Evolutionary conservation across 2,329 filamentous ascomycete genomes (phyloP).

Genomic region (Phialophora verrucosa): DNA sequence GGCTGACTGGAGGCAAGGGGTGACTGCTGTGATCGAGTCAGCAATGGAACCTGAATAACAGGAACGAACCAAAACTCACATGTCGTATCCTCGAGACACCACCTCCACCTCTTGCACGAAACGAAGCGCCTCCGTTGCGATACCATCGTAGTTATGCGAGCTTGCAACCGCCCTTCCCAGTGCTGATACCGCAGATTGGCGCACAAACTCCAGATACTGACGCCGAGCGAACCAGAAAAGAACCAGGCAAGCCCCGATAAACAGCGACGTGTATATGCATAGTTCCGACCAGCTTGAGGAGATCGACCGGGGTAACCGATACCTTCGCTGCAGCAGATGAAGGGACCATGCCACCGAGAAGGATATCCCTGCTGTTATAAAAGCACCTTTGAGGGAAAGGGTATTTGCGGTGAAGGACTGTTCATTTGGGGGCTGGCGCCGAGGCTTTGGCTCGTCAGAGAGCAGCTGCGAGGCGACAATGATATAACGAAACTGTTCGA

Average conservation of each 20-base stretch:
- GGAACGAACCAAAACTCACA: slow-evolving; percentile 46
- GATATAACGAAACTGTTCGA: slow-evolving; percentile 91
- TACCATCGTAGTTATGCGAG: slow-evolving; percentile 80
- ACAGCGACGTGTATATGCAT: slow-evolving; percentile 47
- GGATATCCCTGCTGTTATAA: slow-evolving; percentile 67
- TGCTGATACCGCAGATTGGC: slow-evolving; percentile 73
- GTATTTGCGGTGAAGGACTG: slow-evolving; percentile 41
- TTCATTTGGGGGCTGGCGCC: slow-evolving; percentile 26
- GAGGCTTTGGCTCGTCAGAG: slow-evolving; percentile 66
- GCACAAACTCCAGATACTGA: slow-evolving; percentile 80
- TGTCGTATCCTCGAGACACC: slow-evolving; percentile 85
- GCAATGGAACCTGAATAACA: not conserved
- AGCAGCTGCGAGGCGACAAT: slow-evolving; percentile 91
- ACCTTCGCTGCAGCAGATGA: slow-evolving; percentile 70
- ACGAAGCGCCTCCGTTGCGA: slow-evolving; percentile 74
- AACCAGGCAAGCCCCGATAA: slow-evolving; percentile 22
- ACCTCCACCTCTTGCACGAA: slow-evolving; percentile 95
- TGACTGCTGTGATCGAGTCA: slow-evolving; percentile 67
- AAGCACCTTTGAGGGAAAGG: slow-evolving; percentile 62
- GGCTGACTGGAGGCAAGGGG: slow-evolving; percentile 87
- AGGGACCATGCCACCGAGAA: slow-evolving; percentile 70
- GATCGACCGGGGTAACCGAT: slow-evolving; percentile 52
- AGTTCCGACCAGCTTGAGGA: slow-evolving; percentile 45
- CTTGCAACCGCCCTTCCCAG: slow-evolving; percentile 72
- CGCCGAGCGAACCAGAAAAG: slow-evolving; percentile 65